These are phyloP conservation scores for Pseudognaphalium luteoalbum DNA, from an alignment of 129 eudicot genomes.

Conservation along the genomic window DNA sequence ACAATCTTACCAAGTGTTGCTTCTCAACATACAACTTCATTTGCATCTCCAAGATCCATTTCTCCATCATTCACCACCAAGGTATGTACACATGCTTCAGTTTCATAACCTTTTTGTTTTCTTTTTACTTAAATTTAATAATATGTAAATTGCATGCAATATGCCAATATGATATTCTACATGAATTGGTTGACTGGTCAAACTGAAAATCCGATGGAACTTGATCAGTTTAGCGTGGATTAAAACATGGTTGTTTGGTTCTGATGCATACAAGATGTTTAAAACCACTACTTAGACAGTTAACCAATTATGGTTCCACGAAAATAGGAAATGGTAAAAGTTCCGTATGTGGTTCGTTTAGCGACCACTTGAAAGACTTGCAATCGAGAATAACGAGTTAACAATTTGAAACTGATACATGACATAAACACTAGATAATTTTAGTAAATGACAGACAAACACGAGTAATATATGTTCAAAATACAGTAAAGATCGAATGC, in stretches of 20 bases:
- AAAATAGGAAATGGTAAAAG: background rate
- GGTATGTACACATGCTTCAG: slow-evolving; percentile 39
- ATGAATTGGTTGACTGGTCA: background rate
- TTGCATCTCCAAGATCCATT: slow-evolving; percentile 53
- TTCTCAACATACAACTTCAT: slow-evolving; percentile 67
- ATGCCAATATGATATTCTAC: background rate
- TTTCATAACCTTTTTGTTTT: background rate
- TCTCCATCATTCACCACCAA: slow-evolving; percentile 59
- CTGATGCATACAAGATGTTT: background rate
- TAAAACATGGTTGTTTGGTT: background rate
- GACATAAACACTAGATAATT: background rate
- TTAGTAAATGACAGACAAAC: background rate
- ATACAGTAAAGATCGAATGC: background rate
- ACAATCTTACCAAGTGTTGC: slow-evolving; percentile 65
- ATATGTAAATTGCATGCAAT: background rate
- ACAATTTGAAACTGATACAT: background rate
- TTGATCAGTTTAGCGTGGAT: background rate
- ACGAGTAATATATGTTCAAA: background rate
- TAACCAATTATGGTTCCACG: background rate
- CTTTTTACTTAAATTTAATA: background rate
- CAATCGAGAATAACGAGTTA: background rate
- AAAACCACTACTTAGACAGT: background rate
- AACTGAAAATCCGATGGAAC: background rate
- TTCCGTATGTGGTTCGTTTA: background rate
- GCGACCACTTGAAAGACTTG: background rate